Evolutionary conservation across 192 early-diverging fungal genomes (phyloP).

Genomic region (Umbelopsis isabellina): DNA sequence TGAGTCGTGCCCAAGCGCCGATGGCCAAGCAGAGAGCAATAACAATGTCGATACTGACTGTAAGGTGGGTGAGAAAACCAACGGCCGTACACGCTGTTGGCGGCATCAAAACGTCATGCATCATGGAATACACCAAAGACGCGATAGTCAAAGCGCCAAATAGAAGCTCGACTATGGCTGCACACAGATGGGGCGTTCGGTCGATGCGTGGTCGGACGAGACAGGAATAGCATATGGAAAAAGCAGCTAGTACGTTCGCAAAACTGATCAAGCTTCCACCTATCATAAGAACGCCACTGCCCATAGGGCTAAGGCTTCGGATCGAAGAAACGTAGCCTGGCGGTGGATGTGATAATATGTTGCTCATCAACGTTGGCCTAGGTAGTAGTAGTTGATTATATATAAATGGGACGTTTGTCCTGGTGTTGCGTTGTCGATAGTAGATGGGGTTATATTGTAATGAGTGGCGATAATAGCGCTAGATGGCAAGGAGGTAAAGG

Average conservation of each 20-base stretch:
- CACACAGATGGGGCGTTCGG: conserved; percentile 9
- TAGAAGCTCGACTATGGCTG: background rate
- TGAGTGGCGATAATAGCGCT: no score
- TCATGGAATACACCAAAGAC: conserved; percentile 15
- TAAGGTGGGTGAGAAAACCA: conserved; percentile 3
- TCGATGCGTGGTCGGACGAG: background rate
- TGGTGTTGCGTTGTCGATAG: no score
- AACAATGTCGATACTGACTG: conserved; percentile 8
- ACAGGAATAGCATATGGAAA: background rate
- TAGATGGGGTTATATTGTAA: no score
- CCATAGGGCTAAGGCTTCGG: background rate
- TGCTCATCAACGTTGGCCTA: no score
- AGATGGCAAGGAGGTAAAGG: no score
- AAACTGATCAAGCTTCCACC: conserved; percentile 18
- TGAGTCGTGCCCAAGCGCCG: background rate
- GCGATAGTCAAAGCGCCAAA: background rate
- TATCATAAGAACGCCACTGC: background rate
- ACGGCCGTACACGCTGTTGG: background rate
- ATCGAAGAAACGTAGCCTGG: background rate
- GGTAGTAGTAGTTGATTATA: no score
- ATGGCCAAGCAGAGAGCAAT: background rate
- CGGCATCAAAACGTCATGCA: conserved; percentile 3
- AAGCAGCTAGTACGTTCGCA: conserved; percentile 1
- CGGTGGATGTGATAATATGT: background rate
- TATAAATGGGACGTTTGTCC: no score